A percentile compares a stretch with the other conserved stretches of the same genome.
These are phyloP conservation scores for Candida maris DNA, from an alignment of 805 yeast species.

Conservation along the genomic window DNA sequence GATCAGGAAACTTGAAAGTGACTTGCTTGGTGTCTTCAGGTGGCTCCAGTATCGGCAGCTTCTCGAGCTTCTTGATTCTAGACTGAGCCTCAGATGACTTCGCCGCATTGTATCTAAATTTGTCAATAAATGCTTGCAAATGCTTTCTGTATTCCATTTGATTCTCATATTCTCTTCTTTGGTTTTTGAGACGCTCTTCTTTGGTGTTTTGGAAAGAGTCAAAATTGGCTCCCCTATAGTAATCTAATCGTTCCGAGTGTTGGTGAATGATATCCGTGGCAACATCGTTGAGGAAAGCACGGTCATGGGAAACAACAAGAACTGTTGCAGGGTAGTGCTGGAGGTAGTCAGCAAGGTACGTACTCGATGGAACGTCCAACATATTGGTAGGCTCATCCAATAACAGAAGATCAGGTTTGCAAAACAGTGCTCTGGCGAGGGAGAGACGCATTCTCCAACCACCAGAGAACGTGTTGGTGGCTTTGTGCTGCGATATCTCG, in stretches of 20 bases:
- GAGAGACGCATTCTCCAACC: conserved; percentile 99
- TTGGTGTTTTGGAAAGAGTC: conserved; percentile 89
- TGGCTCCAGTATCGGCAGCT: conserved; percentile 85
- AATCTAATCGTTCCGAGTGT: conserved; percentile 94
- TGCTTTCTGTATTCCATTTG: conserved; percentile 96
- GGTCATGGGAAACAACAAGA: conserved; percentile 94
- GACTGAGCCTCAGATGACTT: conserved; percentile 97
- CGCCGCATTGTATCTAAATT: conserved; percentile 96
- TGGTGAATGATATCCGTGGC: conserved; percentile 98
- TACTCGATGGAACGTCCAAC: conserved; percentile 99
- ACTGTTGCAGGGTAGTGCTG: conserved; percentile 91
- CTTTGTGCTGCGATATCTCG: conserved; percentile 71
- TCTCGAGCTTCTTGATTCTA: conserved; percentile 93
- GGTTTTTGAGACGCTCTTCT: conserved; percentile 93
- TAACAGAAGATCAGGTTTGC: conserved; percentile 89
- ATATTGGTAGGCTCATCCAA: conserved; percentile 99
- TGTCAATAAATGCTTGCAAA: conserved; percentile 91
- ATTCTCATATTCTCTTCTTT: conserved; percentile 91
- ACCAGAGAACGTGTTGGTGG: conserved; percentile 94
- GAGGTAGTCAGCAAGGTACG: conserved; percentile 84
- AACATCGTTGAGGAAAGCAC: conserved; percentile 94
- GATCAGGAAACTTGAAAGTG: conserved; percentile 91
- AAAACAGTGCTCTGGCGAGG: conserved; percentile 95
- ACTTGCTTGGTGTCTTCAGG: conserved; percentile 89
- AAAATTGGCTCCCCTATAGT: conserved; percentile 90